These are phyloP conservation scores for Pseudonitzschia delicatissima DNA, from an alignment of 108 stramenopile genomes.

Conservation along the genomic window DNA sequence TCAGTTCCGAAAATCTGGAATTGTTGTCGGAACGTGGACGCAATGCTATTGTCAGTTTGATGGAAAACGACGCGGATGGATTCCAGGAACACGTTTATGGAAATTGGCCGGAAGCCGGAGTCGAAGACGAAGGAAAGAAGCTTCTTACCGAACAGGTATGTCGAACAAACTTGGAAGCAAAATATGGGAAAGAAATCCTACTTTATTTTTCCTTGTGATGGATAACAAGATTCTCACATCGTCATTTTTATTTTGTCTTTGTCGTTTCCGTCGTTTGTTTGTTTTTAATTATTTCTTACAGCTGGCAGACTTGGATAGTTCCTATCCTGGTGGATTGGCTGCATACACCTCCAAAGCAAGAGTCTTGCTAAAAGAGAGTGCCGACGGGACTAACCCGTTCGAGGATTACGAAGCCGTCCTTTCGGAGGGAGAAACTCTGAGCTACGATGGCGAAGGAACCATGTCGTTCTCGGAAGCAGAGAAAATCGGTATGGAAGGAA, in stretches of 20 bases:
- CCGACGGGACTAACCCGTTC: conserved; percentile 91
- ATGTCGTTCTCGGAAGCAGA: conserved; percentile 86
- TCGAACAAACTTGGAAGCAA: no score
- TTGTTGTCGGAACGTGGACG: conserved; percentile 65
- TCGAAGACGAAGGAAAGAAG: conserved; percentile 74
- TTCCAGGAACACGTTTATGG: conserved; percentile 82
- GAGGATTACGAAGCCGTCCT: conserved; percentile 89
- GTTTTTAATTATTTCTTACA: conserved; percentile 21
- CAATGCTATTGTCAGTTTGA: conserved; percentile 53
- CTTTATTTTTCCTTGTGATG: no score
- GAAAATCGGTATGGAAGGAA: conserved; percentile 59
- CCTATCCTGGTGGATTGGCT: conserved; percentile 92
- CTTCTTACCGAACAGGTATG: conserved; percentile 76
- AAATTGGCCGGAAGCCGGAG: conserved; percentile 83
- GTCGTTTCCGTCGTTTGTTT: background rate
- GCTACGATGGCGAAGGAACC: conserved; percentile 80
- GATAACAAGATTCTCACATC: no score
- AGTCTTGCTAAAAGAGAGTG: conserved; percentile 79
- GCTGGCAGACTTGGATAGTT: conserved; percentile 83
- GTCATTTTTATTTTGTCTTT: background rate
- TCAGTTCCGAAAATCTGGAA: conserved; percentile 55
- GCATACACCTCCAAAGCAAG: conserved; percentile 90
- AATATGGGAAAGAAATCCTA: background rate
- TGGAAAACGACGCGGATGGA: conserved; percentile 46
- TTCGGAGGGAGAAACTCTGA: conserved; percentile 86